Conservation (phyloP, 2,329 filamentous ascomycete genomes). For the Fusarium pseudoanthophilum region DNA sequence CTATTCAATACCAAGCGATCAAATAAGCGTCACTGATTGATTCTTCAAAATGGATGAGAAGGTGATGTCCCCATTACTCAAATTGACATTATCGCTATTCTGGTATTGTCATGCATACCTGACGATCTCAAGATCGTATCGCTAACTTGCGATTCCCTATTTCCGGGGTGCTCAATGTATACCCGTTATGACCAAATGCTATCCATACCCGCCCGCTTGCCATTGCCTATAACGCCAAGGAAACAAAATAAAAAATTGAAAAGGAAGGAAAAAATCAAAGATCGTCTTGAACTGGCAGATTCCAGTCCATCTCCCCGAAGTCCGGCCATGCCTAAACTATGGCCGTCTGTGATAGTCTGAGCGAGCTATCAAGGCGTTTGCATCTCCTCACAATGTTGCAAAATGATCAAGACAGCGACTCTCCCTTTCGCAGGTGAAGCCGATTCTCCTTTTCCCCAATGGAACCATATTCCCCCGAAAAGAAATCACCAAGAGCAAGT, state of each 20-base stretch:
- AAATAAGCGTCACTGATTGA: constrained; percentile 3
- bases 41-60: not conserved
- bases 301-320: not conserved
- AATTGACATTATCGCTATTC: constrained; percentile 29
- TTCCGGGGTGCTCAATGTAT: constrained; percentile 6
- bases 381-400: not conserved
- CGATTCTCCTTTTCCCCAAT: not conserved
- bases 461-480: no score
- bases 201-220: constrained; percentile 32
- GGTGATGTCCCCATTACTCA: constrained; percentile 14
- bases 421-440: not conserved
- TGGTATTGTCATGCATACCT: constrained; percentile 29
- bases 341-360: not conserved
- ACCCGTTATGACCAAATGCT: constrained; percentile 28
- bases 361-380: not conserved
- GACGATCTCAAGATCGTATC: constrained; percentile 21
- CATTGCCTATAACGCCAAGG: constrained; percentile 20
- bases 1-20: constrained; percentile 44
- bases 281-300: constrained; percentile 8
- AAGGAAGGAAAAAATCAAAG: not conserved
- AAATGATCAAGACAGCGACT: not conserved
- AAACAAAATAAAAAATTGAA: constrained; percentile 14
- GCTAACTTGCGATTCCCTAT: constrained; percentile 22
- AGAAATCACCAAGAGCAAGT: not conserved
- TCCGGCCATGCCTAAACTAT: not conserved